Conservation (phyloP, 2,329 filamentous ascomycete genomes). For the Colletotrichum trifolii region DNA sequence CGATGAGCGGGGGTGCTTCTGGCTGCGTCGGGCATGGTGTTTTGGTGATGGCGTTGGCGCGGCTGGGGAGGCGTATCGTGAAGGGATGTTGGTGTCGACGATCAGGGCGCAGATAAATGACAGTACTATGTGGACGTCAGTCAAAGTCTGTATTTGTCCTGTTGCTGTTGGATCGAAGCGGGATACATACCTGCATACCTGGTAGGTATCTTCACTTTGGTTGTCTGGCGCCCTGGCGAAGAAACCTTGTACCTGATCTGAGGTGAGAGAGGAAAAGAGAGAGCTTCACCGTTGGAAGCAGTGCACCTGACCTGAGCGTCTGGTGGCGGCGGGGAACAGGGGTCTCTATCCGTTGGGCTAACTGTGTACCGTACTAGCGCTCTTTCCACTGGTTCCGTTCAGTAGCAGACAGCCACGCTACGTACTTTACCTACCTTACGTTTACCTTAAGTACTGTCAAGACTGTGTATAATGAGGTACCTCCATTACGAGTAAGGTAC, state of each 20-base stretch:
- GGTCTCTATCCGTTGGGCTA: neutral
- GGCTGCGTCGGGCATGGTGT: neutral
- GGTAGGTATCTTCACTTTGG: too few species aligned
- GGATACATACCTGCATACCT: neutral
- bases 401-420: too few species aligned
- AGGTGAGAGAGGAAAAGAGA: too few species aligned
- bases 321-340: neutral
- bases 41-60: slow-evolving; percentile 3
- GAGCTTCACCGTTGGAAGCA: too few species aligned
- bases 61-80: neutral
- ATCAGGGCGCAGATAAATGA: neutral
- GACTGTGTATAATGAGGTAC: too few species aligned
- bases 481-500: too few species aligned
- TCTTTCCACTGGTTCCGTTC: too few species aligned
- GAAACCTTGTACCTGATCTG: too few species aligned
- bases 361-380: neutral
- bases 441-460: too few species aligned
- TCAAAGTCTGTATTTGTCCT: neutral
- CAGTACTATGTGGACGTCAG: neutral
- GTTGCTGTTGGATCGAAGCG: neutral
- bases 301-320: too few species aligned
- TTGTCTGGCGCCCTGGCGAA: too few species aligned
- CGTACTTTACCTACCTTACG: too few species aligned
- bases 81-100: slow-evolving; percentile 8
- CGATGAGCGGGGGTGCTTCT: slow-evolving; percentile 1